phyloP scores from a whole-genome alignment of 805 yeast species.

The Danielia oregonensis region DNA sequence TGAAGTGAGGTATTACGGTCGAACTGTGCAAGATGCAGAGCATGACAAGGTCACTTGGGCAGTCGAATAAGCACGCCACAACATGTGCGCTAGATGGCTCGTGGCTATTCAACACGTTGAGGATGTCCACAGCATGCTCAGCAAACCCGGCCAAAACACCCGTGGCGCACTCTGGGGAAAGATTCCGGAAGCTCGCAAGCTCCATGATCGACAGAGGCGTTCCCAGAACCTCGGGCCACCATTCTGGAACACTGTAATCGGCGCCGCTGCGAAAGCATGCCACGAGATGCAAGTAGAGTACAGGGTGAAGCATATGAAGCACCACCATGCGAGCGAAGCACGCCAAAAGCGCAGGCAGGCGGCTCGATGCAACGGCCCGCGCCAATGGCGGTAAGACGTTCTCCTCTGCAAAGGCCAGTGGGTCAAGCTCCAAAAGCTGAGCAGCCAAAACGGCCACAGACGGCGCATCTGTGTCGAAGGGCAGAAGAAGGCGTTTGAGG shows the following conservation, averaged over 20 bases:
- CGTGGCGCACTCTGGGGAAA: neutral
- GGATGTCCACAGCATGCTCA: neutral
- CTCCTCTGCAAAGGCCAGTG: too few species aligned
- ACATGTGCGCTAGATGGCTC: constrained; percentile 7
- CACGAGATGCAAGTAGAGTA: constrained; percentile 3
- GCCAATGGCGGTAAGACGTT: constrained; percentile 3
- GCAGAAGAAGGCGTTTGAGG: neutral
- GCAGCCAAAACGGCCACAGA: constrained; percentile 2
- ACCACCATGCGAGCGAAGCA: constrained; percentile 7
- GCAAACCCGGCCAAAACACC: neutral
- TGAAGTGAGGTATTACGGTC: neutral
- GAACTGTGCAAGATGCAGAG: constrained; percentile 8
- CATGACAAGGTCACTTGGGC: constrained; percentile 9
- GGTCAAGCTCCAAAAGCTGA: neutral
- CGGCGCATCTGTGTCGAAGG: neutral
- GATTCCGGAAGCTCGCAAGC: too few species aligned
- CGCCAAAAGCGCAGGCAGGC: constrained; percentile 1
- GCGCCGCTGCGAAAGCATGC: constrained; percentile 1
- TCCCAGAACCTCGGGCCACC: constrained; percentile 8
- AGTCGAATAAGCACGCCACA: too few species aligned
- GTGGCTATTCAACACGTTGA: constrained; percentile 1
- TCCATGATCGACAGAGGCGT: neutral
- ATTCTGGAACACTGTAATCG: constrained; percentile 6
- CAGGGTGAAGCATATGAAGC: constrained; percentile 7
- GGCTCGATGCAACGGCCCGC: constrained; percentile 1